A percentile compares a stretch with the other conserved stretches of the same genome.
These are phyloP conservation scores for Hypsizygus marmoreus DNA, from an alignment of 768 basidiomycete species.

Conservation along the genomic window DNA sequence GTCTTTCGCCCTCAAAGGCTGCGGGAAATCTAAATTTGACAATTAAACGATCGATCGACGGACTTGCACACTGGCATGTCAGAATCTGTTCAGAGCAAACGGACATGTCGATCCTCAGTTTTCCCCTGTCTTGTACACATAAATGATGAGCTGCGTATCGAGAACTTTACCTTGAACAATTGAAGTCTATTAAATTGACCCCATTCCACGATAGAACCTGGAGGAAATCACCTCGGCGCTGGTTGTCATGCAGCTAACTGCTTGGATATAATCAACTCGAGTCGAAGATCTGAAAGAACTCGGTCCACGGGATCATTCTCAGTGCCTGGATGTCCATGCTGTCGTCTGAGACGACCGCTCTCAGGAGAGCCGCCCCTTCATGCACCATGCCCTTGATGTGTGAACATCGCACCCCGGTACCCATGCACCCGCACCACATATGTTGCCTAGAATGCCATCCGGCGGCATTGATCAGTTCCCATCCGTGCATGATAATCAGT, in stretches of 20 bases:
- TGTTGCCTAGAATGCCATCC: constrained; percentile 8
- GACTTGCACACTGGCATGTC: no score
- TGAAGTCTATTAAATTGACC: no score
- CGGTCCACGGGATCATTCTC: not conserved
- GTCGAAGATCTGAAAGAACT: not conserved
- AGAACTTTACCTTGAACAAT: no score
- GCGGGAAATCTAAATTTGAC: no score
- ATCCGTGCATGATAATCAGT: constrained; percentile 8
- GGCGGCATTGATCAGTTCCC: constrained; percentile 8
- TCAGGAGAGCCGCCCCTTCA: constrained; percentile 1
- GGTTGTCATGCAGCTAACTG: not conserved
- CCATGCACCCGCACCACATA: constrained; percentile 3
- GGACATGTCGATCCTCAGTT: no score
- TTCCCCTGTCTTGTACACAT: no score
- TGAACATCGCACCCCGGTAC: constrained; percentile 2
- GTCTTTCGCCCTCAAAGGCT: no score
- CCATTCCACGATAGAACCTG: no score
- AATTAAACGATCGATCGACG: no score
- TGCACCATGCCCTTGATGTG: constrained; percentile 1
- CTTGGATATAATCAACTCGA: not conserved
- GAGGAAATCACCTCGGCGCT: no score
- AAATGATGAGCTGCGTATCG: no score
- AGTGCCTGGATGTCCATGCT: constrained; percentile 3
- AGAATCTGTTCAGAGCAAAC: no score
- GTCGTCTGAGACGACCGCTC: not conserved